Evolutionary conservation across 139 green algal genomes (phyloP).

Genomic region (Picochlorum sp.): DNA sequence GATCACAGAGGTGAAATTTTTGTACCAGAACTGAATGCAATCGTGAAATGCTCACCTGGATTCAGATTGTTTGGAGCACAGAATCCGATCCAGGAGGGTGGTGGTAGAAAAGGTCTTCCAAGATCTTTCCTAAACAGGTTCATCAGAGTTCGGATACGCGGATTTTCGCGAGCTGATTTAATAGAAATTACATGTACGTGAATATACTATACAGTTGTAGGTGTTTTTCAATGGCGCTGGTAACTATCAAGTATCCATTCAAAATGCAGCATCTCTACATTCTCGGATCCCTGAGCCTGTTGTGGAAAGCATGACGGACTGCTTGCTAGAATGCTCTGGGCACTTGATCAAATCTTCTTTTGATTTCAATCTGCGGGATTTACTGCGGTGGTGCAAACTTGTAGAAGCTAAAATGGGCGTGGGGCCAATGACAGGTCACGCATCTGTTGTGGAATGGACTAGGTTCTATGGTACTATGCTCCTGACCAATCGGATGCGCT

Average conservation of each 20-base stretch:
- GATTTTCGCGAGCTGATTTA: conserved; percentile 69
- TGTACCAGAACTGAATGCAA: conserved; percentile 82
- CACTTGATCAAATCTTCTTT: conserved; percentile 33
- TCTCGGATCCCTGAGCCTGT: conserved; percentile 43
- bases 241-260: too few relatives aligned
- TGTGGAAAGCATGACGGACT: too few relatives aligned
- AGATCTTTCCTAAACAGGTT: conserved; percentile 97
- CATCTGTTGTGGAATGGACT: too few relatives aligned
- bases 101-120: conserved; percentile 90
- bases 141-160: conserved; percentile 80
- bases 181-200: conserved; percentile 49
- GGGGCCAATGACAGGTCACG: too few relatives aligned
- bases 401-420: conserved; percentile 6
- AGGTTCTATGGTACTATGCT: too few relatives aligned
- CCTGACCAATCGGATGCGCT: too few relatives aligned
- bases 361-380: conserved; percentile 98
- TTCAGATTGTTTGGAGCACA: conserved; percentile 89
- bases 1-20: conserved; percentile 92
- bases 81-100: conserved; percentile 85
- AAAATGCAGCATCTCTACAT: conserved; percentile 40
- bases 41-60: conserved; percentile 51
- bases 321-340: not conserved
- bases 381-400: conserved; percentile 93
- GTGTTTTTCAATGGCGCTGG: not conserved
- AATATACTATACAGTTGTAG: not conserved